Conservation (phyloP, 2,329 filamentous ascomycete species). For the Fusarium lyarnte region DNA sequence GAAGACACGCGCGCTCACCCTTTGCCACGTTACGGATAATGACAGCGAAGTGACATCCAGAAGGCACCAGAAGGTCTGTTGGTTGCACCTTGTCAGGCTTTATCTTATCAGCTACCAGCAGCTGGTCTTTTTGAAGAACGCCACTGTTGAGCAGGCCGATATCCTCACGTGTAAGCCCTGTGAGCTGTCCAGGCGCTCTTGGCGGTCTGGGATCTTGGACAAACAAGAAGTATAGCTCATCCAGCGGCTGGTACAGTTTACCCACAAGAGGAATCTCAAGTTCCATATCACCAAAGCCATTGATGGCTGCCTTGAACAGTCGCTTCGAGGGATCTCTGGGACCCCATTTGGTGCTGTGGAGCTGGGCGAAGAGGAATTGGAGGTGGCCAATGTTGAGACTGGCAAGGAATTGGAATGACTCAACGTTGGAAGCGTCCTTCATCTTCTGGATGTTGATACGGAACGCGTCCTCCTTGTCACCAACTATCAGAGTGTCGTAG, state of each 20-base stretch:
- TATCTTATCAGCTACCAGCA: conserved; percentile 3
- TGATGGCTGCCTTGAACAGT: conserved; percentile 22
- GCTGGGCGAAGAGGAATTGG: conserved; percentile 14
- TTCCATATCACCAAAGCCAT: not conserved
- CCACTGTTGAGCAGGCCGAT: not conserved
- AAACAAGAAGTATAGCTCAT: conserved; percentile 4
- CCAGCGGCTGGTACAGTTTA: not conserved
- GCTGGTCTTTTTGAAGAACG: not conserved
- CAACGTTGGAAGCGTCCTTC: not conserved
- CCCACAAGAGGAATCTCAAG: not conserved
- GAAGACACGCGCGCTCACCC: not conserved
- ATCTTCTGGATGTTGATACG: not conserved
- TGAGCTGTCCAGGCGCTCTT: not conserved
- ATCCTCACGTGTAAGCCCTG: not conserved
- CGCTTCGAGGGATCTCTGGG: conserved; percentile 28
- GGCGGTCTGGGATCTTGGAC: not conserved
- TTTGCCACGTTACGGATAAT: not conserved
- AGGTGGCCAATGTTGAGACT: conserved; percentile 10
- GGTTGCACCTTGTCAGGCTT: not conserved
- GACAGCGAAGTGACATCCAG: not conserved
- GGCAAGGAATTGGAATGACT: conserved; percentile 30
- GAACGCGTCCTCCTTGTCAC: not conserved
- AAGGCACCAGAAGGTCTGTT: not conserved
- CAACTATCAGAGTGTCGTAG: not conserved
- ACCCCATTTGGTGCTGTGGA: conserved; percentile 18